Conservation (phyloP, 1,284 basidiomycete genomes). For the Coniferiporia weirii region DNA sequence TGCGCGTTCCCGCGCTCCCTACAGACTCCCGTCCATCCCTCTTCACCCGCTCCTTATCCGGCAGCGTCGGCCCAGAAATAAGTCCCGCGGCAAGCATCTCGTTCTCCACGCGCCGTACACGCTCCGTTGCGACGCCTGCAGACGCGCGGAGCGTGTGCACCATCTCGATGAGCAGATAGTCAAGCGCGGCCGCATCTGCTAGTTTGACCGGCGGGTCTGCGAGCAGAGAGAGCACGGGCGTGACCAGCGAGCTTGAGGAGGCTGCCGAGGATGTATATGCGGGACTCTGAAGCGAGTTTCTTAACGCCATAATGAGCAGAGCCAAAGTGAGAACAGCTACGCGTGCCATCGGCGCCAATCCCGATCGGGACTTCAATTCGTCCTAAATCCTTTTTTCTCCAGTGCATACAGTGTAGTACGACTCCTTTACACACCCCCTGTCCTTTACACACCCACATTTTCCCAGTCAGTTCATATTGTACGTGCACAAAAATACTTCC, state of each 20-base stretch:
- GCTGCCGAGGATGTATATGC: conserved; percentile 24
- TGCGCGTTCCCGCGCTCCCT: conserved; percentile 40
- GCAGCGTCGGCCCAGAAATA: conserved; percentile 42
- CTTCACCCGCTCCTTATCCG: conserved; percentile 39
- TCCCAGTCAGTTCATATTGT: no score
- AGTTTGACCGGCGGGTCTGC: conserved; percentile 55
- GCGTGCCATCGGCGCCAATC: no score
- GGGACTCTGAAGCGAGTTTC: conserved; percentile 30
- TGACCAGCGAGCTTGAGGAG: conserved; percentile 31
- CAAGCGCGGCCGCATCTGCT: conserved; percentile 74
- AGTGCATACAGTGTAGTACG: no score
- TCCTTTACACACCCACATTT: no score
- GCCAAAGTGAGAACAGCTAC: not conserved
- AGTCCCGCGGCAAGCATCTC: conserved; percentile 74
- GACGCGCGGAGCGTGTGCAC: conserved; percentile 69
- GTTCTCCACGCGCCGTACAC: conserved; percentile 59
- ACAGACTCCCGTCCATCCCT: conserved; percentile 50
- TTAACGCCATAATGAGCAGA: conserved; percentile 28
- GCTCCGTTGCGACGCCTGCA: conserved; percentile 59
- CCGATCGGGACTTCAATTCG: no score
- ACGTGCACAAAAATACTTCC: no score
- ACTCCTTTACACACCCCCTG: no score
- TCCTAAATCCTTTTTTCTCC: no score
- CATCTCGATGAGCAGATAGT: conserved; percentile 81
- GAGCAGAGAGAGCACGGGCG: conserved; percentile 40